A percentile compares a stretch with the other conserved stretches of the same genome.
Conservation (phyloP, 192 early-diverging fungal genomes). For the Backusella macrospora region DNA sequence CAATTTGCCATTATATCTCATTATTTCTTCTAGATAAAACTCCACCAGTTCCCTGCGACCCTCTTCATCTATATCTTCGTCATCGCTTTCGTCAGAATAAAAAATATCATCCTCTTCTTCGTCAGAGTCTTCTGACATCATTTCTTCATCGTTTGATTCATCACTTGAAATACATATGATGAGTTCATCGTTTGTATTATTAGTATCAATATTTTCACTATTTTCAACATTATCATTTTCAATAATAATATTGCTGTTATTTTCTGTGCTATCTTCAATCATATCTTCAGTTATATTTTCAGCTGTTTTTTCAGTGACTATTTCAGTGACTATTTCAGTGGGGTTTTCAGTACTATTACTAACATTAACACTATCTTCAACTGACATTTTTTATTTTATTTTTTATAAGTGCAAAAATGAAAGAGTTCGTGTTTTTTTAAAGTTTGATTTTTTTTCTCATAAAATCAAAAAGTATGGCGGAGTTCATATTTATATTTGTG, state of each 20-base stretch:
- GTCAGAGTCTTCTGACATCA: neutral
- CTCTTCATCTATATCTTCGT: neutral
- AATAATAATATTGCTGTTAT: neutral
- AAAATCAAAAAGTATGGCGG: neutral
- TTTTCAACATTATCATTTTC: neutral
- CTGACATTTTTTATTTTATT: neutral
- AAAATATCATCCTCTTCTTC: no score
- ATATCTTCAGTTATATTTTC: neutral
- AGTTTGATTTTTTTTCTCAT: neutral
- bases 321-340: neutral
- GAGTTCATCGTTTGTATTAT: neutral
- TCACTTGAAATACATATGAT: neutral
- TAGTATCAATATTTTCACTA: neutral
- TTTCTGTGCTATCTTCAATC: neutral
- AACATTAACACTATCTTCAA: neutral
- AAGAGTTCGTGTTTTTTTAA: neutral
- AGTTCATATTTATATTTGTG: neutral
- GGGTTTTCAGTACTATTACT: neutral
- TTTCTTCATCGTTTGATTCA: neutral
- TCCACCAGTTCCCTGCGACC: neutral
- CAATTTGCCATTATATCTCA: neutral
- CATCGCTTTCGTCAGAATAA: neutral
- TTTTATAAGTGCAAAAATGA: neutral
- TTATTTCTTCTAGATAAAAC: constrained; percentile 9
- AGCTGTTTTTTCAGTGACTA: neutral